Conservation (phyloP, 2,329 filamentous ascomycete species). For the Calonectria hongkongensis region DNA sequence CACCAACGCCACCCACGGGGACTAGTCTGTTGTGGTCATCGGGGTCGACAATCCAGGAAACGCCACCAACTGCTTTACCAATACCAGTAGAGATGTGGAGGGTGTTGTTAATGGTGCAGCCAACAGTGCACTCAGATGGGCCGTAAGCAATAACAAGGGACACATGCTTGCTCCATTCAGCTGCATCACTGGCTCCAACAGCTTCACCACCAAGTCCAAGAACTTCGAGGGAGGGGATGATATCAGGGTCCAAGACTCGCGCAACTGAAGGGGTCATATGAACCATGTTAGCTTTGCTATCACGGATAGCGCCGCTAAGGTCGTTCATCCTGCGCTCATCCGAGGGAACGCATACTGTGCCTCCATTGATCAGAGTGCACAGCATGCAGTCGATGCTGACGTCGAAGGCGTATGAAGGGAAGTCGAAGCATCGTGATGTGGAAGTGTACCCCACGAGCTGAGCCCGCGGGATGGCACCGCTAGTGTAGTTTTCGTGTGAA, state of each 20-base stretch:
- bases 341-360: conserved; percentile 72
- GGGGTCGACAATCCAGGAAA: conserved; percentile 71
- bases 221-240: conserved; percentile 67
- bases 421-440: conserved; percentile 67
- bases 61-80: conserved; percentile 67
- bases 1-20: conserved; percentile 69
- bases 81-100: conserved; percentile 65
- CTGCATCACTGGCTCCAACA: conserved; percentile 70
- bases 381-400: conserved; percentile 73
- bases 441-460: conserved; percentile 63
- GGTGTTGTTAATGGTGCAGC: conserved; percentile 63
- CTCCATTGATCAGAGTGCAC: conserved; percentile 69
- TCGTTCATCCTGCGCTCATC: conserved; percentile 72
- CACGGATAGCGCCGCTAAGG: conserved; percentile 65
- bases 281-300: conserved; percentile 67
- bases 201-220: conserved; percentile 71
- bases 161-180: conserved; percentile 67
- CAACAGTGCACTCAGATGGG: conserved; percentile 73
- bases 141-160: conserved; percentile 72
- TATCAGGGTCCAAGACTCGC: conserved; percentile 65
- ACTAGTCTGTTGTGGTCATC: conserved; percentile 67
- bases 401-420: conserved; percentile 72
- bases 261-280: conserved; percentile 71
- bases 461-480: conserved; percentile 56
- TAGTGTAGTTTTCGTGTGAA: conserved; percentile 68